phyloP scores from a whole-genome alignment of 2,329 filamentous ascomycete species.

The Fusarium tricinctum region DNA sequence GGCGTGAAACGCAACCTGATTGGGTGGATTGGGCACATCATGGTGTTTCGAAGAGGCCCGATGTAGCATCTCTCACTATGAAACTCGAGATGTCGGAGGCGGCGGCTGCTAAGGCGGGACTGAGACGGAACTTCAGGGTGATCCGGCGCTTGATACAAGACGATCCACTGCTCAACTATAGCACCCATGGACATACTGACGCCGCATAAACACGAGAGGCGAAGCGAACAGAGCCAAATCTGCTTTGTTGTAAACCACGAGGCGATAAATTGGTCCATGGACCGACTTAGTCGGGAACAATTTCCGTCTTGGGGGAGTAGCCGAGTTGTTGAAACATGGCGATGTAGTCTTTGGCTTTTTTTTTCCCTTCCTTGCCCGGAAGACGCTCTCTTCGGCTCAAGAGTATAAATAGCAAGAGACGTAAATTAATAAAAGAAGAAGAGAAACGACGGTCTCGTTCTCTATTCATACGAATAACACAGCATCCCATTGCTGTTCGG shows the following conservation, averaged over 20 bases:
- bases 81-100: slow-evolving; percentile 62
- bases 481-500: slow-evolving; percentile 43
- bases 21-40: slow-evolving; percentile 35
- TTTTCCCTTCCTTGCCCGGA: background rate
- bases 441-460: slow-evolving; percentile 25
- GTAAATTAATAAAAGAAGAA: slow-evolving; percentile 38
- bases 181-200: slow-evolving; percentile 19
- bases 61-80: slow-evolving; percentile 58
- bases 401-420: slow-evolving; percentile 13
- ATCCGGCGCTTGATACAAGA: slow-evolving; percentile 29
- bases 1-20: slow-evolving; percentile 38
- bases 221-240: background rate
- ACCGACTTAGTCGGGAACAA: slow-evolving; percentile 30
- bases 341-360: background rate
- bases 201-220: slow-evolving; percentile 20
- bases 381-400: background rate
- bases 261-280: slow-evolving; percentile 18
- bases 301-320: slow-evolving; percentile 22
- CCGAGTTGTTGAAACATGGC: slow-evolving; percentile 34
- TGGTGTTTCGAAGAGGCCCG: slow-evolving; percentile 36
- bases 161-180: slow-evolving; percentile 26
- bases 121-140: slow-evolving; percentile 40
- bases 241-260: slow-evolving; percentile 21
- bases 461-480: slow-evolving; percentile 41
- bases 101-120: slow-evolving; percentile 43